Conservation (phyloP, 2,329 filamentous ascomycete species). For the Colletotrichum chrysophilum region DNA sequence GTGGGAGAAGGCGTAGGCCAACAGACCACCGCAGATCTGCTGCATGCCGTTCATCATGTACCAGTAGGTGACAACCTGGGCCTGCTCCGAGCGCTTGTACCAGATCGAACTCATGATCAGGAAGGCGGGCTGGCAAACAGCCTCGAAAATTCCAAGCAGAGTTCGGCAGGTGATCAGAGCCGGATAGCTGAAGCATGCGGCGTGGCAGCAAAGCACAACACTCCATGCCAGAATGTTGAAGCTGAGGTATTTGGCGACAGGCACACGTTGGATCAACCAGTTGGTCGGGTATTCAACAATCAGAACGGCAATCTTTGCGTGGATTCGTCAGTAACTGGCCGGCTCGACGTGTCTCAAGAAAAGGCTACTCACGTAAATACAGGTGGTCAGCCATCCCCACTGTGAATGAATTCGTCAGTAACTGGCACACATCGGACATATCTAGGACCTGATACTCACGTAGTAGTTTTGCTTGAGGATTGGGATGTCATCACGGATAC, state of each 20-base stretch:
- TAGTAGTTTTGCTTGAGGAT: not conserved
- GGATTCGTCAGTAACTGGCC: not conserved
- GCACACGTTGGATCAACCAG: slow-evolving; percentile 40
- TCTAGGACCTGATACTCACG: slow-evolving; percentile 9
- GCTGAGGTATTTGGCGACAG: slow-evolving; percentile 40
- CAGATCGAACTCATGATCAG: slow-evolving; percentile 40
- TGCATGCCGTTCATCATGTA: slow-evolving; percentile 40
- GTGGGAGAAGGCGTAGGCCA: slow-evolving; percentile 42
- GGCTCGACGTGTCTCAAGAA: not conserved
- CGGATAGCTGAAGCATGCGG: slow-evolving; percentile 33
- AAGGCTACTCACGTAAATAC: slow-evolving; percentile 37
- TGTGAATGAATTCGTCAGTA: slow-evolving; percentile 37
- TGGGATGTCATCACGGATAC: slow-evolving; percentile 23
- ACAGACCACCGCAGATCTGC: slow-evolving; percentile 42
- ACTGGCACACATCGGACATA: slow-evolving; percentile 4
- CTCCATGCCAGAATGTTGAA: slow-evolving; percentile 48
- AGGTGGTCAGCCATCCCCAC: slow-evolving; percentile 40
- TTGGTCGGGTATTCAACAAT: slow-evolving; percentile 46
- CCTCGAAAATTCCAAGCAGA: slow-evolving; percentile 49
- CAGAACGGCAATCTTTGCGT: slow-evolving; percentile 35
- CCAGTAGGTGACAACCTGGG: slow-evolving; percentile 23
- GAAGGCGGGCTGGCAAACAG: slow-evolving; percentile 48
- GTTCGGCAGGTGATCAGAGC: slow-evolving; percentile 45
- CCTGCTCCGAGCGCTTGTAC: slow-evolving; percentile 43
- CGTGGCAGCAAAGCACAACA: slow-evolving; percentile 10